Percentiles rank a stretch among this genome's conserved stretches.
These are phyloP conservation scores for Trichoderma simmonsii DNA, from an alignment of 2,329 filamentous ascomycete species.

Conservation along the genomic window DNA sequence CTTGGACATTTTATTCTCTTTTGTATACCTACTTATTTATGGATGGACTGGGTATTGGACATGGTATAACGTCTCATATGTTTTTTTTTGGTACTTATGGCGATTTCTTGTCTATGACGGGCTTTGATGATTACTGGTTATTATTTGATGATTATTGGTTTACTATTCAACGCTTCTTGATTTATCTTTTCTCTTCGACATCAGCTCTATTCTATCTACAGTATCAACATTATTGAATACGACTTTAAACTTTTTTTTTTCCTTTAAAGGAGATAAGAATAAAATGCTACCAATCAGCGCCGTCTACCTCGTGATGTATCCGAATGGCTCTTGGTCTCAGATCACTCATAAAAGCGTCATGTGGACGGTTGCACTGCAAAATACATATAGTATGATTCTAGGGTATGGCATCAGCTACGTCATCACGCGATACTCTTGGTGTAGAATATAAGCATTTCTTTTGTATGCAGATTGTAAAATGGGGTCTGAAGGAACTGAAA, in stretches of 20 bases:
- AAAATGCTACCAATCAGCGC: neutral
- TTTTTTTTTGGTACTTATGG: neutral
- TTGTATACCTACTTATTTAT: neutral
- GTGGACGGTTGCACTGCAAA: neutral
- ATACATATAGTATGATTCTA: neutral
- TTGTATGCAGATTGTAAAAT: neutral
- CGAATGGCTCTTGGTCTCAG: slow-evolving; percentile 9
- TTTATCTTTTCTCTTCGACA: neutral
- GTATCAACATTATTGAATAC: neutral
- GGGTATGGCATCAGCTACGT: neutral
- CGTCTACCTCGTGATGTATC: slow-evolving; percentile 1
- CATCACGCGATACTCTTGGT: slow-evolving; percentile 4
- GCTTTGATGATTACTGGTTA: neutral
- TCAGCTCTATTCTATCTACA: neutral
- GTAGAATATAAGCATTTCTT: neutral
- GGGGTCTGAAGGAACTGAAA: neutral
- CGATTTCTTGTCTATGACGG: neutral
- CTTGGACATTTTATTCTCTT: neutral
- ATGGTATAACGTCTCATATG: neutral
- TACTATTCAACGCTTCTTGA: neutral
- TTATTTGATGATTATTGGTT: neutral
- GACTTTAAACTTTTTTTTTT: neutral
- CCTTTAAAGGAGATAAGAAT: neutral
- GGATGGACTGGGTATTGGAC: neutral
- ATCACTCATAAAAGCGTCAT: neutral